Base-by-base conservation (phyloP, 73 alveolate species). In the Paraurostyla sp. region DNA sequence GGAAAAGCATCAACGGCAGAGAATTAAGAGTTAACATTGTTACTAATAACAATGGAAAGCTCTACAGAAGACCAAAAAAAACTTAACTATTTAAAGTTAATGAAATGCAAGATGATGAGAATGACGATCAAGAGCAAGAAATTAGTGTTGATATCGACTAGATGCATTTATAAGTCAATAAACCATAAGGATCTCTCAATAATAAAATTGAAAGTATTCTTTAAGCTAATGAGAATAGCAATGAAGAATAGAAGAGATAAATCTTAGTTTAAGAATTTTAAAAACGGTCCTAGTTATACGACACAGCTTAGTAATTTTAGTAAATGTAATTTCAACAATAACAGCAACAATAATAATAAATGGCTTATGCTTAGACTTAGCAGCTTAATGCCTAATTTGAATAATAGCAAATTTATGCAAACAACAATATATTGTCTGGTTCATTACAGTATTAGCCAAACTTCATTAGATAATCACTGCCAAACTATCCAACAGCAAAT, bases 1-100 rank as follows among this genome's bases (percentile, higher is more conserved):
- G 73, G 30, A 23, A 22, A 29, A 27, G 7, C 7, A 43, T 75
- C 29, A 75, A 75, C 30, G 87, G 87, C 11, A 75, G 73, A 25
- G 48, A 7, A 16, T 30, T 49, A 32, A 43, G 48, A 49, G 87
- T 75, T 48, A 46, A n/a, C 35, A 46, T 25, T 11, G 2, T 48
- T 16, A 75, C 25, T 59, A 7, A 59, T 11, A 20, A 38, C 29
- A 9, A 62, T 15, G 25, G 15, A 16, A 62, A 50, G 32, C 9
- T 43, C 4, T 4, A 33, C 51, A 62, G 80, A 36, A 15, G 80
- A 62, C 15, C 16, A 27, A 11, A 32, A 62, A 27, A 23, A 13
- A 62, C 85, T 4, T 9, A 27, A 27, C 49, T 43, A 11, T 69
- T 13, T 27, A 2, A 69, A 36, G 40, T 41, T 35, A 69, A 40